phyloP scores from a whole-genome alignment of 176 grass and related monocot genomes.

The Neostapfia colusana region DNA sequence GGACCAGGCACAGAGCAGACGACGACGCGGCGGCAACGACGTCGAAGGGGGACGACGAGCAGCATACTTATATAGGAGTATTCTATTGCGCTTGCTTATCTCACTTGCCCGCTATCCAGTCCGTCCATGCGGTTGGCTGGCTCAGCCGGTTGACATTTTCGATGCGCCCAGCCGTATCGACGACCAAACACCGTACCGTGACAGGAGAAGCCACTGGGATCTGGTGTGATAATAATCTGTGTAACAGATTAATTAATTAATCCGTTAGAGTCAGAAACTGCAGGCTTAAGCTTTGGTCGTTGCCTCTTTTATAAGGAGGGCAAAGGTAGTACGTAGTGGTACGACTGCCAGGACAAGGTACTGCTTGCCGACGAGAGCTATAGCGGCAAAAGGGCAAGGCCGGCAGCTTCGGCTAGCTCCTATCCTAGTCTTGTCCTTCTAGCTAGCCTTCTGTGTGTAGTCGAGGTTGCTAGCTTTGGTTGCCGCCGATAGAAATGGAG shows the following conservation, averaged over 20 bases:
- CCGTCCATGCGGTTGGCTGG: neutral
- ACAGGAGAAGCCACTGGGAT: constrained; percentile 36
- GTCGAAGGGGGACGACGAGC: neutral
- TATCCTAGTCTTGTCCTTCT: neutral
- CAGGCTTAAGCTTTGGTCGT: constrained; percentile 20
- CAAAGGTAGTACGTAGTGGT: neutral
- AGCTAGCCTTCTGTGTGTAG: neutral
- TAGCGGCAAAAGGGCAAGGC: neutral
- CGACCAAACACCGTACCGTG: neutral
- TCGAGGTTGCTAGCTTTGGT: too few species aligned
- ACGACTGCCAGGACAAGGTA: constrained; percentile 23
- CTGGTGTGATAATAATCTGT: constrained; percentile 3
- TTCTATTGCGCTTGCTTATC: constrained; percentile 18
- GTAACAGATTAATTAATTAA: neutral
- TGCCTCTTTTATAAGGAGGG: constrained; percentile 44
- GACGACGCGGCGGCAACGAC: constrained; percentile 21
- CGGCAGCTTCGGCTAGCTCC: neutral
- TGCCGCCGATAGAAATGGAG: constrained; percentile 33
- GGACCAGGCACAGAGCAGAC: neutral
- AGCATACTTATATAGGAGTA: neutral
- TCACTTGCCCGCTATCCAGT: constrained; percentile 5
- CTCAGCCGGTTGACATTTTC: constrained; percentile 45
- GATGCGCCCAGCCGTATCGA: neutral
- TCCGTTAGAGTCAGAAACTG: constrained; percentile 51
- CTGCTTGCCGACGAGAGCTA: neutral